Evolutionary conservation across 176 grass and related monocot species (phyloP), one percentile per base, ranked within the genome.

Genomic region (Eragrostis nindensis): DNA sequence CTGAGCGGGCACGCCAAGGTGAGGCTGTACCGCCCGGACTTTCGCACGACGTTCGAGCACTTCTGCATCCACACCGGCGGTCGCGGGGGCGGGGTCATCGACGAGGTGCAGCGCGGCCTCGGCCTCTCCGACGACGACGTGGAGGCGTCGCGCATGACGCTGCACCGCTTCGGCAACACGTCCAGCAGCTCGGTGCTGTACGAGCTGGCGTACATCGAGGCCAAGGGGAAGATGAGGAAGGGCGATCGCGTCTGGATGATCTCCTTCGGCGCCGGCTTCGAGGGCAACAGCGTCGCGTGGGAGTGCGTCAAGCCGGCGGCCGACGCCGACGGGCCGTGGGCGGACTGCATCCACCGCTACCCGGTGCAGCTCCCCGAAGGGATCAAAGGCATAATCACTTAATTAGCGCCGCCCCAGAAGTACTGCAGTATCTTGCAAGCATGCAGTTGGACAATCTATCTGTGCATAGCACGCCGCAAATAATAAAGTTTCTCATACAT

Each of bases 21-120:
- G 11, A 62, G 45, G 76, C 70, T 89, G 1, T 89, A 84, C 76
- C 62, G 81, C 0, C 87, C 93, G 0, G 89, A 95, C 65, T 95
- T 95, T 77, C 70, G 81, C 25, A 76, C 80, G 29, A 90, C 88
- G 41, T 97, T 97, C 86, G 90, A 97, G 60, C 93, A 97, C 61
- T 84, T 97, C 76, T 97, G 93, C 90, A 89, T 97, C 55, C 93
- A 97, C 40, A 81, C 80, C 3, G 86, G 80, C 1, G 82, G 87
- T 0, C 77, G 77, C 3, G 83, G 50, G 7, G 83, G 77, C 3
- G 83, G 50, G 7, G 83, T 84, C 16, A 76, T 86, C 39, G 80
- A 83, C 71, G 83, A 81, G 71, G 83, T 71, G 16, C 81, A 81
- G 83, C 26, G 44, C 2, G 77, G 82, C 1, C 83, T 89, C 21